Conservation (phyloP, 208 protist genomes). For the Angomonas deanei region DNA sequence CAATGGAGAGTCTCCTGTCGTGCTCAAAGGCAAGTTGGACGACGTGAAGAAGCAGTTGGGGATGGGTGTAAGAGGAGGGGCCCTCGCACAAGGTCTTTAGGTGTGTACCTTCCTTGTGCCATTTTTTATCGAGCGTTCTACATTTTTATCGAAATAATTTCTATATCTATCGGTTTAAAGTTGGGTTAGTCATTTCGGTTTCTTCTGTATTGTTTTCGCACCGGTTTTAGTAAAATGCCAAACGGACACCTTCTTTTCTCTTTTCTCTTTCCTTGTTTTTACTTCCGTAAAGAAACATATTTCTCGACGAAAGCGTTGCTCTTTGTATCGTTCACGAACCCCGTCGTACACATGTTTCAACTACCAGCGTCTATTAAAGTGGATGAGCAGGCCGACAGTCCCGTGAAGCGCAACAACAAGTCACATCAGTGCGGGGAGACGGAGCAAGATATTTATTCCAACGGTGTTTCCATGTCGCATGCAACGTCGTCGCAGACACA, state of each 20-base stretch:
- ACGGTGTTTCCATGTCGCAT: too few relatives aligned
- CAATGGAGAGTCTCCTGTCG: not conserved
- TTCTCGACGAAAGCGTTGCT: not conserved
- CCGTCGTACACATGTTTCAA: too few relatives aligned
- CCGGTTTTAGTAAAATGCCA: not conserved
- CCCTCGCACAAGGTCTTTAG: not conserved
- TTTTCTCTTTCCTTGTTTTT: conserved; percentile 5
- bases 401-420: too few relatives aligned
- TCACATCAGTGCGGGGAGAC: too few relatives aligned
- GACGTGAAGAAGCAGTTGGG: not conserved
- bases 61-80: not conserved
- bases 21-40: not conserved
- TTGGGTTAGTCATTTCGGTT: not conserved
- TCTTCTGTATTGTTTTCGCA: conserved; percentile 5
- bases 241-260: not conserved
- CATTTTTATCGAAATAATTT: not conserved
- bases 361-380: too few relatives aligned
- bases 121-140: too few relatives aligned
- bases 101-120: too few relatives aligned
- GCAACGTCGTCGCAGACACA: too few relatives aligned
- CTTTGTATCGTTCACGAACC: too few relatives aligned
- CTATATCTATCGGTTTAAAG: not conserved
- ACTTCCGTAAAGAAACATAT: not conserved
- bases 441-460: too few relatives aligned
- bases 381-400: too few relatives aligned